Percentiles rank a stretch among this genome's conserved stretches.
phyloP scores from a whole-genome alignment of 306 rosid species.

The Citrullus amarus region DNA sequence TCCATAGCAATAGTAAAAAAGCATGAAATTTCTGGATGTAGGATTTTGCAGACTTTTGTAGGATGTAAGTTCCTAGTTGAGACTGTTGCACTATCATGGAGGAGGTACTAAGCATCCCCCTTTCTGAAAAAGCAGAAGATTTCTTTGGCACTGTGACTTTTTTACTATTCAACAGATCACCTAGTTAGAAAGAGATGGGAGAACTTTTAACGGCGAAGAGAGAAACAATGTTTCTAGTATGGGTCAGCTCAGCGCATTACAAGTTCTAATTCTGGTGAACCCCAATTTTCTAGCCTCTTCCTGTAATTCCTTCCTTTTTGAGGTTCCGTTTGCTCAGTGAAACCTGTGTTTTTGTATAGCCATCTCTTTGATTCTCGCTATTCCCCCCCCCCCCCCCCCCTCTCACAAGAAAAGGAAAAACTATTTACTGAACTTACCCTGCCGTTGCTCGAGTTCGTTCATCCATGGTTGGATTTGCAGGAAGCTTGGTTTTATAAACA shows the following conservation, averaged over 20 bases:
- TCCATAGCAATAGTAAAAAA: neutral
- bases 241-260: neutral
- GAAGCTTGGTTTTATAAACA: constrained; percentile 80
- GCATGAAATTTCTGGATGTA: neutral
- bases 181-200: neutral
- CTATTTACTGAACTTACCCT: constrained; percentile 44
- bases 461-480: constrained; percentile 47
- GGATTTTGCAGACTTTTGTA: neutral
- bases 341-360: neutral
- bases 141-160: neutral
- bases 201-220: neutral
- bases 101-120: no score
- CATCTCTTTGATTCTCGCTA: neutral
- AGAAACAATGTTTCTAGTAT: neutral
- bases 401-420: neutral
- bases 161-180: neutral
- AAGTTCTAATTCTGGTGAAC: neutral
- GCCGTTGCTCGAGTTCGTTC: constrained; percentile 68
- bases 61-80: neutral
- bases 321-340: neutral
- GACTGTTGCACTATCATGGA: no score
- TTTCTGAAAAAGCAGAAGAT: neutral
- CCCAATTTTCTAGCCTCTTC: neutral
- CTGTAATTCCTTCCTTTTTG: neutral
- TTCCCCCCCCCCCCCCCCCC: neutral